Evolutionary conservation across 2,329 filamentous ascomycete genomes (phyloP), one percentile per base, ranked within the genome.

Genomic region (Aspergillus neoniger): DNA sequence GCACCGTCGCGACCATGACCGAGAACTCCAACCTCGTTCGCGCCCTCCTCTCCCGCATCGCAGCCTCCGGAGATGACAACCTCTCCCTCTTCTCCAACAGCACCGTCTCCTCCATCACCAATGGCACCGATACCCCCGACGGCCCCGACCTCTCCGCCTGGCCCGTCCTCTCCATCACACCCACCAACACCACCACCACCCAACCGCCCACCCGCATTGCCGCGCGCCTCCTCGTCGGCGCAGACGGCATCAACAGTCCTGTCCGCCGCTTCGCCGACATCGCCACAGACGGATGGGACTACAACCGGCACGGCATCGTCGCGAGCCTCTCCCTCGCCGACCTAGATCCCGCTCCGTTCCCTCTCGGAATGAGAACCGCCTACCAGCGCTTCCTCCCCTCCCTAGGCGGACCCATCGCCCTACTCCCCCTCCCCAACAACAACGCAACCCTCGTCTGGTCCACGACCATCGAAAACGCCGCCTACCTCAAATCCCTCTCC

Each of bases 371-470:
- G 69, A 92, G 91, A 73, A 92, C 89, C 52, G 95, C 95, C 25
- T 99, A 96, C 75, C 95, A 99, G 78, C 88, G 95, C 57, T 99
- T 99, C 80, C 82, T 99, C 14, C 95, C 95, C 4, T 91, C 91
- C 5, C 70, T 81, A 5, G 79, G 79, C 0, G 95, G 95, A 0
- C 95, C 95, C 0, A 87, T 98, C 55, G 95, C 95, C 17, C 88
- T 98, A 79, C 86, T 99, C 1, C 95, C 95, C 1, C 81, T 99
- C 8, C 95, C 95, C 0, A 90, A 91, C 19, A 90, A 91, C 65
- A 85, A 86, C 73, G 89, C 93, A 4, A 93, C 92, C 0, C 82
- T 99, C 4, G 95, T 99, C 17, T 99, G 95, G 95, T 96, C 92
- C 5, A 98, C 93, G 1, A 95, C 91, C 0, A 89, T 92, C 0